Evolutionary conservation across 129 eudicot genomes (phyloP).

Genomic region (Silybum marianum): DNA sequence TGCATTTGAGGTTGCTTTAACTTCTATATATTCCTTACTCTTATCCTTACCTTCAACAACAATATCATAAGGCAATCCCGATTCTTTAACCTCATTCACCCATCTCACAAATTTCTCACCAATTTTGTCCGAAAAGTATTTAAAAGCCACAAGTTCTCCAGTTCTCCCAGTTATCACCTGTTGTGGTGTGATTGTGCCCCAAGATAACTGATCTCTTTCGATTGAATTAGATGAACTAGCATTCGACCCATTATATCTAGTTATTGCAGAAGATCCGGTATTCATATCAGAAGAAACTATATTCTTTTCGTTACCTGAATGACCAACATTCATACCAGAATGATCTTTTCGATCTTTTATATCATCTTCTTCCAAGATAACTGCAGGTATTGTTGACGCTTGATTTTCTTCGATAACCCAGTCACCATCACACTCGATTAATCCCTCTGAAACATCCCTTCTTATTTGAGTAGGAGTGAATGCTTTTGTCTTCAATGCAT

Average conservation of each 20-base stretch:
- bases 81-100: constrained; percentile 68
- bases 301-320: constrained; percentile 22
- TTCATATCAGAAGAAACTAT: constrained; percentile 5
- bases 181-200: constrained; percentile 38
- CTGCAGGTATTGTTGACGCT: constrained; percentile 17
- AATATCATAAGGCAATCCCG: constrained; percentile 76
- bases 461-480: constrained; percentile 12
- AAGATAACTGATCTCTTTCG: constrained; percentile 34
- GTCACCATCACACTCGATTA: constrained; percentile 19
- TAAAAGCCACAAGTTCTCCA: constrained; percentile 67
- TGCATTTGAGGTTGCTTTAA: constrained; percentile 58
- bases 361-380: constrained; percentile 32
- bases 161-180: constrained; percentile 59
- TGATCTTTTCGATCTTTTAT: background rate
- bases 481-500: constrained; percentile 28
- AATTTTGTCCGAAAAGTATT: constrained; percentile 36
- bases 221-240: constrained; percentile 19
- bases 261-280: constrained; percentile 11
- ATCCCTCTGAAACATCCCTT: constrained; percentile 7
- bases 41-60: constrained; percentile 37
- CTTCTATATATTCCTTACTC: constrained; percentile 65
- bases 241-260: constrained; percentile 18
- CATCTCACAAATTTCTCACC: constrained; percentile 47
- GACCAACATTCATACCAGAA: constrained; percentile 12
- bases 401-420: constrained; percentile 28